These are phyloP conservation scores for Leptographium radiaticola DNA, from an alignment of 2,329 filamentous ascomycete species.

Conservation along the genomic window DNA sequence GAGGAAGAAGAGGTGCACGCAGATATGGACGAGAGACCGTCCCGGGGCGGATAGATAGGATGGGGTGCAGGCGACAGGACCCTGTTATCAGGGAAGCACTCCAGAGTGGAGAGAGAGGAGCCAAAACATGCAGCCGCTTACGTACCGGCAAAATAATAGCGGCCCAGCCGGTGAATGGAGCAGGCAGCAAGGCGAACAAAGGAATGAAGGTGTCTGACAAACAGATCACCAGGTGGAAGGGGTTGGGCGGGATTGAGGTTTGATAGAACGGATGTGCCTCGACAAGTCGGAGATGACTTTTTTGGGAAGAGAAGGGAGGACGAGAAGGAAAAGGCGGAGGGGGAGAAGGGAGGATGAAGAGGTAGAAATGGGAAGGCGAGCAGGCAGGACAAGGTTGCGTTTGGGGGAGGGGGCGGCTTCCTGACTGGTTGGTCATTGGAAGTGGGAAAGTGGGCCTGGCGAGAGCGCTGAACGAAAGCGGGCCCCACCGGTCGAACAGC, in stretches of 20 bases:
- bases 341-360: constrained; percentile 1
- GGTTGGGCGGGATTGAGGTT: not conserved
- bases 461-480: not conserved
- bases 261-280: no score
- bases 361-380: constrained; percentile 4
- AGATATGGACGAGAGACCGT: not conserved
- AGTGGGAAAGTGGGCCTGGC: constrained; percentile 7
- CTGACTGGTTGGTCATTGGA: constrained; percentile 5
- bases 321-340: not conserved
- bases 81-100: not conserved
- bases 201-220: no score
- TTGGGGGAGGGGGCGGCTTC: not conserved
- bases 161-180: not conserved
- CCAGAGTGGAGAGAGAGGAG: not conserved
- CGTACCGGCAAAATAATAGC: not conserved
- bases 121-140: not conserved
- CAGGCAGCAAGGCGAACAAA: not conserved
- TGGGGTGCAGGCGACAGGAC: not conserved
- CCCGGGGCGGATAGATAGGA: not conserved
- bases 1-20: not conserved
- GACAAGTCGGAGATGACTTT: not conserved
- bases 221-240: not conserved
- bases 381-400: not conserved
- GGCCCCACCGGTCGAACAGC: not conserved
- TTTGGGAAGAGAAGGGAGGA: not conserved